Evolutionary conservation across 257 asterid species (phyloP).

Genomic region (Eucommia ulmoides): DNA sequence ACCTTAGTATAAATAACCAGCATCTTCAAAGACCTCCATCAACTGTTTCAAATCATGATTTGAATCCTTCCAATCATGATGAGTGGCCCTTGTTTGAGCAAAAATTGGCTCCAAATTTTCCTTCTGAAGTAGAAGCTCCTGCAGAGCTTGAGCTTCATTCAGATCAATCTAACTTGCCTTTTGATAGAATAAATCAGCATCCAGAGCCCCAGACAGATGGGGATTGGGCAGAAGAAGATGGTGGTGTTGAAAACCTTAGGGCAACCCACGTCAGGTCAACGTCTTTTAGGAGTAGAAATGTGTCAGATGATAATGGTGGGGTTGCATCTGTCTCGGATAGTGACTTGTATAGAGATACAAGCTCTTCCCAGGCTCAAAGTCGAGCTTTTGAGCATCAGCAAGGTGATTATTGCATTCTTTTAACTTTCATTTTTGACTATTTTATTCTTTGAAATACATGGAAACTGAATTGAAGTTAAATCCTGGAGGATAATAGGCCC

Average conservation of each 20-base stretch:
- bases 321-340: slow-evolving; percentile 37
- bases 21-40: slow-evolving; percentile 28
- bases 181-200: slow-evolving; percentile 23
- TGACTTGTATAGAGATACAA: slow-evolving; percentile 24
- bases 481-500: no score
- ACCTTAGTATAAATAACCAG: slow-evolving; percentile 22
- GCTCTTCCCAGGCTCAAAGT: slow-evolving; percentile 30
- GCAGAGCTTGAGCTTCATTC: slow-evolving; percentile 37
- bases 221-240: slow-evolving; percentile 31
- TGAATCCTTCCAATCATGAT: slow-evolving; percentile 26
- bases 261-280: slow-evolving; percentile 27
- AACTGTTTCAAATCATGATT: slow-evolving; percentile 17
- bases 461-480: no score
- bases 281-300: slow-evolving; percentile 31
- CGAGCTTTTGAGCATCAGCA: slow-evolving; percentile 32
- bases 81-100: no score
- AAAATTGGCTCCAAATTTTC: slow-evolving; percentile 20
- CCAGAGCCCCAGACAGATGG: slow-evolving; percentile 26
- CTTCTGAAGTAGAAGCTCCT: slow-evolving; percentile 24
- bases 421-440: neutral
- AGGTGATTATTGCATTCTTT: slow-evolving; percentile 26
- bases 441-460: neutral
- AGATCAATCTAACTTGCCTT: slow-evolving; percentile 26
- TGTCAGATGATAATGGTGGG: slow-evolving; percentile 44
- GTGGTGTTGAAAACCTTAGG: slow-evolving; percentile 24